Base-by-base conservation (phyloP, 306 rosid genomes). In the Medicago ruthenica region DNA sequence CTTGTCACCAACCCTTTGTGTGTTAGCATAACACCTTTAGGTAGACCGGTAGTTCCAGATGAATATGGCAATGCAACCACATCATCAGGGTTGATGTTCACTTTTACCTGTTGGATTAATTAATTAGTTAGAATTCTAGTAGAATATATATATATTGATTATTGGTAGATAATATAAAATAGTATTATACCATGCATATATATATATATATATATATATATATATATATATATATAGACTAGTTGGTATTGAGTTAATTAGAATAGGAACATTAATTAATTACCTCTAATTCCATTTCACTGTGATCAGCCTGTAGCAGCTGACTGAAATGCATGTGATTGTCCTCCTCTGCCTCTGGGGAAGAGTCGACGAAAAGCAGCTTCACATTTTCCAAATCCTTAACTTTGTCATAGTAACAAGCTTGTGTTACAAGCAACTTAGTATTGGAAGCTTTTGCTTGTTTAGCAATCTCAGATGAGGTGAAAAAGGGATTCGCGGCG, bases 61-160 rank as follows among this genome's bases (percentile, higher is more conserved):
- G 97, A 92, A 60, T 86, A 92, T 0, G 92, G 96, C 24, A 92
- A 66, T 21, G 92, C 97, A 7, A 90, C 94, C 9, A 87, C 91
- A 71, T 92, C 97, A 15, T 90, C 90, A 0, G 88, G 83, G 14
- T 63, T 70, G 12, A 92, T 86, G 2, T 44, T 21, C 1, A 39
- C 10, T 12, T 65, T 11, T 6, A 14, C 67, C 67, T 61, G 67
- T 61, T 60, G 5, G 14, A 24, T 42, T 31, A 14, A 42, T 3
- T 2, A 42, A 42, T 42, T 11, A 40, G 44, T 7, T 2, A 40
- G 12, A 40, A 34, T 34, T 5, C 7, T 34, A 31, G 36, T 7
- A 40, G 44, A 37, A 4, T n/a, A n/a, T n/a, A n/a, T n/a, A n/a
- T n/a, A n/a, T 8, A 1, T 50, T 7, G n/a, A 50, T 50, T 50